phyloP scores from a whole-genome alignment of 768 basidiomycete species.

The Lanmaoa rubissima region DNA sequence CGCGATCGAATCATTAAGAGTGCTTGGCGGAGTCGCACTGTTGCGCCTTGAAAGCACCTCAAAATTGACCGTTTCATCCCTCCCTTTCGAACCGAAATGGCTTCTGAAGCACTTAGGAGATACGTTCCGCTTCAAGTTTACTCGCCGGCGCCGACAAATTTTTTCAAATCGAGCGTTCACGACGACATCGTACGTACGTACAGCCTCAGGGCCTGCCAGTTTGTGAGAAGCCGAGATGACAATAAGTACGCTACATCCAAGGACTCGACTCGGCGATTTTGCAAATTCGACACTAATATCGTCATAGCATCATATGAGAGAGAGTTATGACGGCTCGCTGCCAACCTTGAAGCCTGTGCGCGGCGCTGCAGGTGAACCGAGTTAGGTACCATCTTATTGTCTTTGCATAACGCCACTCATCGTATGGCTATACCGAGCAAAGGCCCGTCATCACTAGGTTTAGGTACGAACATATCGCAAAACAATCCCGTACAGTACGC shows the following conservation, averaged over 20 bases:
- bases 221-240: background rate
- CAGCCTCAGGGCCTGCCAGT: constrained; percentile 4
- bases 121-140: background rate
- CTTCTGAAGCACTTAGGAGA: background rate
- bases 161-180: background rate
- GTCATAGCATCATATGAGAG: background rate
- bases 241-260: background rate
- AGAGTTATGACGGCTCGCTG: background rate
- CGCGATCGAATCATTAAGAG: background rate
- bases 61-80: background rate
- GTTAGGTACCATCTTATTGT: constrained; percentile 10
- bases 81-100: background rate
- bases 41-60: background rate
- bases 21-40: background rate
- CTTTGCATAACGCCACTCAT: background rate
- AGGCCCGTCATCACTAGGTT: background rate
- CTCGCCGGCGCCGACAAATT: background rate
- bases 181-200: background rate
- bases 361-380: background rate
- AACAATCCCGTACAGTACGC: background rate
- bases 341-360: background rate
- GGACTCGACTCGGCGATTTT: background rate
- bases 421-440: background rate
- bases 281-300: background rate
- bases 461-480: background rate